These are phyloP conservation scores for Phytophthora agathidicida DNA, from an alignment of 352 stramenopile genomes.

Conservation along the genomic window DNA sequence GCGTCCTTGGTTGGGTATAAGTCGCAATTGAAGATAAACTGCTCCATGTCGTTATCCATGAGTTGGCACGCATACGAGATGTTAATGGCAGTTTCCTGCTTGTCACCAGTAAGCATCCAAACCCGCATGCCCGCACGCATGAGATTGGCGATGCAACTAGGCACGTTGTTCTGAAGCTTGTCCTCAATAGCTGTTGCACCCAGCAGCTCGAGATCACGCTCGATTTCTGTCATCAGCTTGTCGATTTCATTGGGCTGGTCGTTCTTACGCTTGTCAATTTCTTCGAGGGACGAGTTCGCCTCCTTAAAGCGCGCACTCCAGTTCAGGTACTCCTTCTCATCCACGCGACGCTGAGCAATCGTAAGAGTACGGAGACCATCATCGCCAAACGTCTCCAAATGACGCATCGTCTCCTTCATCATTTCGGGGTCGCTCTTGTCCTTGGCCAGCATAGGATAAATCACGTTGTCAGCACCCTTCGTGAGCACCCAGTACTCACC, in stretches of 20 bases:
- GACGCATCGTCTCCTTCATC: slow-evolving; percentile 59
- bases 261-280: slow-evolving; percentile 85
- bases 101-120: slow-evolving; percentile 95
- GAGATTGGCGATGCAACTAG: slow-evolving; percentile 85
- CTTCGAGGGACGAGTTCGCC: slow-evolving; percentile 70
- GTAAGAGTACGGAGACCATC: slow-evolving; percentile 88
- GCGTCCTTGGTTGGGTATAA: slow-evolving; percentile 60
- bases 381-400: slow-evolving; percentile 83
- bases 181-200: slow-evolving; percentile 94
- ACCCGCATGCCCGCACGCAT: slow-evolving; percentile 90
- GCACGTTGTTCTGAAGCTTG: slow-evolving; percentile 92
- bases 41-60: slow-evolving; percentile 88
- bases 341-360: slow-evolving; percentile 66
- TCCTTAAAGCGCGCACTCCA: slow-evolving; percentile 74
- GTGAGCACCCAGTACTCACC: slow-evolving; percentile 72
- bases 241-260: slow-evolving; percentile 73
- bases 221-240: slow-evolving; percentile 74
- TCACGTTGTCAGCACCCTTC: slow-evolving; percentile 95
- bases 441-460: slow-evolving; percentile 82
- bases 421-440: slow-evolving; percentile 61
- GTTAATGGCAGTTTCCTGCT: slow-evolving; percentile 95
- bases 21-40: slow-evolving; percentile 71
- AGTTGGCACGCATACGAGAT: slow-evolving; percentile 92
- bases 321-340: slow-evolving; percentile 57
- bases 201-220: slow-evolving; percentile 81